Percentiles rank a stretch among this genome's conserved stretches.
These are phyloP conservation scores for Diaporthe aspalathi DNA, from an alignment of 2,329 filamentous ascomycete genomes.

Conservation along the genomic window DNA sequence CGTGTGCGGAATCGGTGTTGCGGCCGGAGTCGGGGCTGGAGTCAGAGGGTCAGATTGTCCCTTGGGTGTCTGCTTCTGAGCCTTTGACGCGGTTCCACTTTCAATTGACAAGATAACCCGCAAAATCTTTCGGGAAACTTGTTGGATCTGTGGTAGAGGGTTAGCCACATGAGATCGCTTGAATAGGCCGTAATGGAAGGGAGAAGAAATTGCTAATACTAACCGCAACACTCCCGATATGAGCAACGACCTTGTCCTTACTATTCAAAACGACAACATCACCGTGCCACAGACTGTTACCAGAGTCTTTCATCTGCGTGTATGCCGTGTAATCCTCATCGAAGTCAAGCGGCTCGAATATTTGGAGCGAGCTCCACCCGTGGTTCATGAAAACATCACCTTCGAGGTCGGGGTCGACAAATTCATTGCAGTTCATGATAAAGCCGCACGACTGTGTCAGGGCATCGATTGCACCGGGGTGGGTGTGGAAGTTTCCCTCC, in stretches of 20 bases:
- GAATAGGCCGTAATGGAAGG: background rate
- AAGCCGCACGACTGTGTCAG: conserved; percentile 70
- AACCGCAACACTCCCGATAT: conserved; percentile 68
- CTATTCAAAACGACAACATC: conserved; percentile 67
- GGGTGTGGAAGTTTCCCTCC: conserved; percentile 59
- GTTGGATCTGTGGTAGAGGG: background rate
- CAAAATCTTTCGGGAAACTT: background rate
- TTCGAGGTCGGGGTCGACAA: conserved; percentile 59
- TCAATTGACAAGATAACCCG: background rate
- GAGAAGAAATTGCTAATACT: conserved; percentile 39
- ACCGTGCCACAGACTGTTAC: conserved; percentile 63
- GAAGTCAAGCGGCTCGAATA: conserved; percentile 46
- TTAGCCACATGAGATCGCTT: background rate
- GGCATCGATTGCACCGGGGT: conserved; percentile 69
- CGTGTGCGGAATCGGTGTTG: background rate
- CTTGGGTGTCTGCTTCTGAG: background rate
- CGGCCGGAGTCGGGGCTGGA: background rate
- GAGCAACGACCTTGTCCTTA: conserved; percentile 59
- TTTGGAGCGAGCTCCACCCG: conserved; percentile 65
- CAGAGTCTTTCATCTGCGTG: conserved; percentile 66
- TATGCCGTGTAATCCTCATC: conserved; percentile 66
- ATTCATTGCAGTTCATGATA: conserved; percentile 68
- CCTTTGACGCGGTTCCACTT: background rate
- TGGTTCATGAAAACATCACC: conserved; percentile 69
- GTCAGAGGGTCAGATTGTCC: background rate